Base-by-base conservation (phyloP, 192 early-diverging fungal genomes). In the Oehlia diaphana region DNA sequence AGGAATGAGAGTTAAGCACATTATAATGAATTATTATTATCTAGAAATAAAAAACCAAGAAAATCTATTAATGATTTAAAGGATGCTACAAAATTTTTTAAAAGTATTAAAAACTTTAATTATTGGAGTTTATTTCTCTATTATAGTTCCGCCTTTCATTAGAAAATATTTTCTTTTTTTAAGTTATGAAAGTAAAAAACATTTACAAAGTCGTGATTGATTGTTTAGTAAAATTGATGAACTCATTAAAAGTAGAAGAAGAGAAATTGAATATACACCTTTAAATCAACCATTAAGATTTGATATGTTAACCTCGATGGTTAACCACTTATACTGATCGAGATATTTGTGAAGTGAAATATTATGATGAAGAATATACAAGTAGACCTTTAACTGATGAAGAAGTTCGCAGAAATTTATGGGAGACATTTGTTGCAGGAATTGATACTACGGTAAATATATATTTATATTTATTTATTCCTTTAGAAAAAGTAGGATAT, bases 371-470 rank as follows among this genome's bases (percentile, higher is more conserved):
- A 4, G 28, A 14, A 6, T 9, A 37, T 19, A n/a, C 28, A 12
- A 10, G 0, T 9, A 44, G 42, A 71, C 73, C 50, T 4, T n/a
- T 74, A 39, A 74, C 19, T 23, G 73, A 75, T 35, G 10, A 28
- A 39, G 31, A 62, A 63, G 63, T 75, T n/a, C 23, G 28, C 14
- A 58, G 26, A 4, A 28, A n/a, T 74, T 10, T 74, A 26, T 49
- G 31, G 26, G 73, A 74, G 9, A 21, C 35, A 50, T 61, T 74
- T 61, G 35, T 28, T 7, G 73, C 26, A 12, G 73, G 50, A 26
- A 58, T 61, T 31, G 73, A 74, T 61, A 74, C 73, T 61, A 74
- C 73, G 73, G 73, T 74, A 74, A n/a, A 10, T 53, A 68, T 31
- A 31, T 31, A 31, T 31, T 31, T 31, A 0, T 31, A 31, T n/a